A percentile compares a stretch with the other conserved stretches of the same genome.
These are phyloP conservation scores for Candida easanensis DNA, from an alignment of 805 yeast genomes.

Conservation along the genomic window DNA sequence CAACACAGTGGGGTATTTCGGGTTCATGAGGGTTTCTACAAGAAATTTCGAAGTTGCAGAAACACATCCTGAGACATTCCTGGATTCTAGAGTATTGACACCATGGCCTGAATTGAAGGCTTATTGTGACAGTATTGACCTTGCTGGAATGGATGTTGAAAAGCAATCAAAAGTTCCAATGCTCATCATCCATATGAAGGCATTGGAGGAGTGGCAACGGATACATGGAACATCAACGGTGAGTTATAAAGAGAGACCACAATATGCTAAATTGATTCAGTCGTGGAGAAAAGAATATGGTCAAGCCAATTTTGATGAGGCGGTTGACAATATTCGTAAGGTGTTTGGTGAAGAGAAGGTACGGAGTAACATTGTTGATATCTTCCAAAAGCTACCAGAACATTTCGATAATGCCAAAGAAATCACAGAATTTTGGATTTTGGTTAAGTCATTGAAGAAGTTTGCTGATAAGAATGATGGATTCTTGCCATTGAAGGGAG, in stretches of 20 bases:
- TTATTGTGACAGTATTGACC: slow-evolving; percentile 49
- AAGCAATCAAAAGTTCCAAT: slow-evolving; percentile 66
- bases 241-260: slow-evolving; percentile 41
- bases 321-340: slow-evolving; percentile 42
- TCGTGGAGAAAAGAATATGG: slow-evolving; percentile 36
- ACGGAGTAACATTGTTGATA: slow-evolving; percentile 25
- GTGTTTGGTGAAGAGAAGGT: slow-evolving; percentile 36
- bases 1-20: slow-evolving; percentile 62
- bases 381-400: slow-evolving; percentile 21
- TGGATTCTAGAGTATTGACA: slow-evolving; percentile 61
- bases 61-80: slow-evolving; percentile 62
- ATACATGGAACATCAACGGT: slow-evolving; percentile 34
- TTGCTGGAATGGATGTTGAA: slow-evolving; percentile 40
- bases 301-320: slow-evolving; percentile 49
- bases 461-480: slow-evolving; percentile 43
- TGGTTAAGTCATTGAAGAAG: slow-evolving; percentile 48
- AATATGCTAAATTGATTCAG: slow-evolving; percentile 30
- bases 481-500: slow-evolving; percentile 68
- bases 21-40: slow-evolving; percentile 48
- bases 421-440: slow-evolving; percentile 54
- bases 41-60: slow-evolving; percentile 68
- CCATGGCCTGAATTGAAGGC: slow-evolving; percentile 71
- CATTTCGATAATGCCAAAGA: slow-evolving; percentile 7
- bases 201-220: slow-evolving; percentile 40
- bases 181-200: slow-evolving; percentile 56